phyloP scores from a whole-genome alignment of 345 rosid genomes.

The Camelina sativa region DNA sequence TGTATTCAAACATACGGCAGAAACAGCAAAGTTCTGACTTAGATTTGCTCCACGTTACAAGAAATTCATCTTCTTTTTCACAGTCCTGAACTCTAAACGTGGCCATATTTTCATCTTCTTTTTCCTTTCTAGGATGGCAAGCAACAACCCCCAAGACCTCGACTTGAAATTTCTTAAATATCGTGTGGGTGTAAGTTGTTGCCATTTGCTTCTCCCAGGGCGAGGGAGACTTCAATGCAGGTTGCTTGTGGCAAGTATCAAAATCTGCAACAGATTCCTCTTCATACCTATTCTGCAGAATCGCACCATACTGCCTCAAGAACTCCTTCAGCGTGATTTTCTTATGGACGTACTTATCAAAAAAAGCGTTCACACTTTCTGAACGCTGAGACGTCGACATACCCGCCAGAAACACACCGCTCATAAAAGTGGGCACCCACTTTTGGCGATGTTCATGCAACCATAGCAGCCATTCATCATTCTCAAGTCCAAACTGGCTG shows the following conservation, averaged over 20 bases:
- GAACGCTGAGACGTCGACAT: conserved; percentile 63
- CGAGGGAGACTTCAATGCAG: conserved; percentile 69
- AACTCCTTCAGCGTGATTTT: conserved; percentile 66
- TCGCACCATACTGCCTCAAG: conserved; percentile 58
- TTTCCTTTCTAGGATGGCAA: conserved; percentile 67
- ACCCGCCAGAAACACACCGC: conserved; percentile 58
- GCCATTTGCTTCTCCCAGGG: conserved; percentile 76
- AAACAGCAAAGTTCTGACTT: conserved; percentile 60
- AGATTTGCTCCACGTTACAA: conserved; percentile 57
- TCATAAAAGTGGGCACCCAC: conserved; percentile 66
- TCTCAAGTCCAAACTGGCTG: conserved; percentile 59
- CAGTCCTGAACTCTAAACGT: conserved; percentile 70
- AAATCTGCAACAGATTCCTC: conserved; percentile 75
- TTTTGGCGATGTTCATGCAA: conserved; percentile 60
- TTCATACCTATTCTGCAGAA: conserved; percentile 65
- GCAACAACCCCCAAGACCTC: conserved; percentile 76
- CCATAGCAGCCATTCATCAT: conserved; percentile 58
- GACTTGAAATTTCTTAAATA: conserved; percentile 67
- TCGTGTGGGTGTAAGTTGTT: conserved; percentile 60
- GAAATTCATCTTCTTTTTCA: conserved; percentile 57
- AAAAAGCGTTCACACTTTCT: conserved; percentile 63
- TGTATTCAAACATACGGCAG: conserved; percentile 65
- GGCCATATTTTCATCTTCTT: conserved; percentile 50
- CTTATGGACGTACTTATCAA: conserved; percentile 67
- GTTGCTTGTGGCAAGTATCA: conserved; percentile 68